A percentile compares a stretch with the other conserved stretches of the same genome.
Evolutionary conservation across 768 basidiomycete species (phyloP).

Genomic region (Naganishia vaughanmartiniae): DNA sequence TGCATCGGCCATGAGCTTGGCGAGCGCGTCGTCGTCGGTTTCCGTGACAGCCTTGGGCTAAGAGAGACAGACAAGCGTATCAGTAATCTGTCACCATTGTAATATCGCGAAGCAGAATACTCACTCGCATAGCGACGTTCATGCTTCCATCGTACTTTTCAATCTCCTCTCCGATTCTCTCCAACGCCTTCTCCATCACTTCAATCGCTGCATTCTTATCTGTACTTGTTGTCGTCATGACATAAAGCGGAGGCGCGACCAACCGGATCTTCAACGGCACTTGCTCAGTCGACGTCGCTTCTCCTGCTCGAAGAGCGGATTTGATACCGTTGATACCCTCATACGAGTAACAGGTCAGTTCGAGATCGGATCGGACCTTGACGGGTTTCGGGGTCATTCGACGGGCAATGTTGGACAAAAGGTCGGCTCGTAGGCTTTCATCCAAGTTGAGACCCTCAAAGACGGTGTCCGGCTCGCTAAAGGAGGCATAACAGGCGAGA

Average conservation of each 20-base stretch:
- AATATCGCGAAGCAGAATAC: constrained; percentile 28
- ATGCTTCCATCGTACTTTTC: constrained; percentile 79
- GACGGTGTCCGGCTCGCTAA: constrained; percentile 75
- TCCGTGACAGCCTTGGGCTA: constrained; percentile 98
- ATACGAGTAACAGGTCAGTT: constrained; percentile 92
- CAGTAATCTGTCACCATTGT: not conserved
- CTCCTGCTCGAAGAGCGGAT: constrained; percentile 82
- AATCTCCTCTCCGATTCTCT: constrained; percentile 79
- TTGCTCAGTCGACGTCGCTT: constrained; percentile 74
- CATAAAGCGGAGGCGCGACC: constrained; percentile 93
- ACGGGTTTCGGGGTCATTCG: constrained; percentile 96
- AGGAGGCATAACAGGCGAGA: not conserved
- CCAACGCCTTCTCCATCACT: constrained; percentile 86
- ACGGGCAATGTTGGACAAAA: constrained; percentile 82
- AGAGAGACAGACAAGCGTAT: not conserved
- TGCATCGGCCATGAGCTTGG: constrained; percentile 92
- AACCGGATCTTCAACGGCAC: constrained; percentile 97
- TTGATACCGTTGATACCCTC: constrained; percentile 96
- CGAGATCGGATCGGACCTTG: constrained; percentile 96
- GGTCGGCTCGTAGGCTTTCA: constrained; percentile 61
- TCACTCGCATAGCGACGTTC: constrained; percentile 93
- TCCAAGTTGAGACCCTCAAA: constrained; percentile 66
- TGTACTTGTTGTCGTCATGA: constrained; percentile 90
- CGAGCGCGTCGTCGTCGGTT: constrained; percentile 94
- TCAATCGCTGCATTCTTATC: constrained; percentile 93